Conservation (phyloP, 2,329 filamentous ascomycete genomes). For the Sporothrix schenckii region DNA sequence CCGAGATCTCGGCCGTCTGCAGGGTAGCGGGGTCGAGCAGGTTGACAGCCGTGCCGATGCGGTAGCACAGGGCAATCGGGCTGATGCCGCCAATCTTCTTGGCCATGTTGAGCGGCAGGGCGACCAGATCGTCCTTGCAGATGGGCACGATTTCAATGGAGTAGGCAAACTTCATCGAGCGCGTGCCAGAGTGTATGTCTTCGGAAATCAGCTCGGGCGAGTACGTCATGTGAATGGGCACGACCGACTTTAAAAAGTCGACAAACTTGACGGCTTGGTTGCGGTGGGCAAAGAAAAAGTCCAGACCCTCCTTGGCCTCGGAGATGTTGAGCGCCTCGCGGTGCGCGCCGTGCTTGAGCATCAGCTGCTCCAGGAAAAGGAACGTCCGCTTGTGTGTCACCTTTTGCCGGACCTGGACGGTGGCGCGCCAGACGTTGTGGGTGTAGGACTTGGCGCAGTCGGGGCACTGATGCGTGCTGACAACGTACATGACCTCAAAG, state of each 20-base stretch:
- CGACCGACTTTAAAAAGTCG: constrained; percentile 76
- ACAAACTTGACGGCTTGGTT: constrained; percentile 84
- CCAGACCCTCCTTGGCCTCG: constrained; percentile 91
- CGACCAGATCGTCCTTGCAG: constrained; percentile 97
- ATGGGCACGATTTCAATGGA: constrained; percentile 89
- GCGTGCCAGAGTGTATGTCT: constrained; percentile 86
- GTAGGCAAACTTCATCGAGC: constrained; percentile 93
- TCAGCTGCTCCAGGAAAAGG: constrained; percentile 81
- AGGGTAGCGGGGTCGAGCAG: constrained; percentile 88
- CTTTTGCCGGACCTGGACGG: constrained; percentile 94
- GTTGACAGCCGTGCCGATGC: constrained; percentile 86
- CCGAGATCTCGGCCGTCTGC: constrained; percentile 82
- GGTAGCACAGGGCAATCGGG: constrained; percentile 81
- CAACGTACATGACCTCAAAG: constrained; percentile 91
- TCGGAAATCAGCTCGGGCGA: constrained; percentile 79
- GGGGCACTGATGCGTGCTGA: constrained; percentile 89
- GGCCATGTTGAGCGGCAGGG: constrained; percentile 84
- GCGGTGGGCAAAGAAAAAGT: constrained; percentile 88
- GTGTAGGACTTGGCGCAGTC: constrained; percentile 97
- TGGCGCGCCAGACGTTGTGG: constrained; percentile 75
- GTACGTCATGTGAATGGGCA: constrained; percentile 61
- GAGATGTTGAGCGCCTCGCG: constrained; percentile 97
- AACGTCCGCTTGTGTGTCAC: constrained; percentile 81
- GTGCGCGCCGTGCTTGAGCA: constrained; percentile 86
- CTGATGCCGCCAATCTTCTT: constrained; percentile 86